Evolutionary conservation across 163 green algal genomes (phyloP).

Genomic region (Prototheca stagnorum): DNA sequence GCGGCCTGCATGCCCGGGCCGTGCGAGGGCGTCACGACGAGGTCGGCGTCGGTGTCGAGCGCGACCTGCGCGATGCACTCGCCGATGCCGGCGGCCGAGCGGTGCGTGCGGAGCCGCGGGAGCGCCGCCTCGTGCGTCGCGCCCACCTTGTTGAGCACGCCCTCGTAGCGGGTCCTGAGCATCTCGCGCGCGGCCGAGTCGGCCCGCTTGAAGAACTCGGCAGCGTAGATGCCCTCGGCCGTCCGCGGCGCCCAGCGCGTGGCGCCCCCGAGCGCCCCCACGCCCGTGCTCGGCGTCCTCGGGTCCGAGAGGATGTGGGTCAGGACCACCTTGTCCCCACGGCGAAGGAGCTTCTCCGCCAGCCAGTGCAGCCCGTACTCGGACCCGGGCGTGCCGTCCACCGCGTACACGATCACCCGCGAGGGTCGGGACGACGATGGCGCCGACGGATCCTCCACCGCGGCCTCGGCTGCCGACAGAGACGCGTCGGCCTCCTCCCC

Average conservation of each 20-base stretch:
- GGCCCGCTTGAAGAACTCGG: constrained; percentile 8
- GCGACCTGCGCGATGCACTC: constrained; percentile 12
- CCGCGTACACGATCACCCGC: constrained; percentile 23
- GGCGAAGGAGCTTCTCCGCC: constrained; percentile 1
- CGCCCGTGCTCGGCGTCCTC: constrained; percentile 12
- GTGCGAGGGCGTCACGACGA: constrained; percentile 18
- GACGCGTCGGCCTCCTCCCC: too few relatives aligned
- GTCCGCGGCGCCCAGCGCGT: constrained; percentile 9
- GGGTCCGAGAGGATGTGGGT: constrained; percentile 16
- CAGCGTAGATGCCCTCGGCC: constrained; percentile 9
- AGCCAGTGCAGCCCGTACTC: constrained; percentile 16
- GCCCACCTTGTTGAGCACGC: constrained; percentile 6
- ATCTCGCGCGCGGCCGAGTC: constrained; percentile 12
- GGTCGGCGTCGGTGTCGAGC: constrained; percentile 5
- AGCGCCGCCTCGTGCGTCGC: constrained; percentile 2
- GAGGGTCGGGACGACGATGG: too few relatives aligned
- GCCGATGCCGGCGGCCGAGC: constrained; percentile 17
- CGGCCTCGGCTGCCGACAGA: too few relatives aligned
- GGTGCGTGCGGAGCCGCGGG: constrained; percentile 10
- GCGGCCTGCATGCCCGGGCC: constrained; percentile 19
- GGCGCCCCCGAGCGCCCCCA: constrained; percentile 8
- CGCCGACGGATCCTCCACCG: too few relatives aligned
- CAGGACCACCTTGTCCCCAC: constrained; percentile 21
- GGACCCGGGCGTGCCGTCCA: constrained; percentile 14
- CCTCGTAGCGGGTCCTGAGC: constrained; percentile 14